These are phyloP conservation scores for Pyrenochaeta sp. DNA, from an alignment of 2,329 filamentous ascomycete genomes.

Conservation along the genomic window DNA sequence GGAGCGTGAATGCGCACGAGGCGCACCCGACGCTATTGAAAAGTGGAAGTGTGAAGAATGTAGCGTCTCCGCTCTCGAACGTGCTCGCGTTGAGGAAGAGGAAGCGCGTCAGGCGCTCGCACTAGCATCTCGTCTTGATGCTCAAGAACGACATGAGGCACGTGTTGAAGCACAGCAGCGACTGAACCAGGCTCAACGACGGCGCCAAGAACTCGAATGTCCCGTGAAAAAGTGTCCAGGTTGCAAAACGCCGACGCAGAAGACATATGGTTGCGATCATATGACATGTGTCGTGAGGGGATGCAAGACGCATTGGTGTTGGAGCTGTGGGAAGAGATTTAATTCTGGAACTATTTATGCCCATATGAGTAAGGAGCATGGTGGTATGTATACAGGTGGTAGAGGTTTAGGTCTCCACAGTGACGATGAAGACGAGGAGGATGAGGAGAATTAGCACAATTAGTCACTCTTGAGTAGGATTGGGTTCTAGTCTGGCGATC, in stretches of 20 bases:
- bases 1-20: constrained; percentile 56
- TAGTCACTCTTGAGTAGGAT: not conserved
- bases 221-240: constrained; percentile 48
- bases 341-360: constrained; percentile 44
- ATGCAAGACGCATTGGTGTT: constrained; percentile 55
- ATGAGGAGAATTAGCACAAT: not conserved
- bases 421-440: constrained; percentile 2
- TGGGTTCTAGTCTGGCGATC: not conserved
- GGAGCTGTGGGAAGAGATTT: constrained; percentile 47
- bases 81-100: constrained; percentile 15
- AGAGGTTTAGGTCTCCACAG: not conserved
- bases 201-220: constrained; percentile 29
- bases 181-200: constrained; percentile 16
- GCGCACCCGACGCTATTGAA: constrained; percentile 48
- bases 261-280: constrained; percentile 52
- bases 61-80: constrained; percentile 20
- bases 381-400: constrained; percentile 1
- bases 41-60: constrained; percentile 57
- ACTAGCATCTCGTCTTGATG: constrained; percentile 4
- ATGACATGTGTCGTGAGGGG: constrained; percentile 36
- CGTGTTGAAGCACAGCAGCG: not conserved
- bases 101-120: constrained; percentile 13
- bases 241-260: constrained; percentile 49
- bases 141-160: constrained; percentile 5
- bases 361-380: constrained; percentile 44